Evolutionary conservation across 495 filamentous ascomycete genomes (phyloP).

Genomic region (Stereocaulon alpinum): DNA sequence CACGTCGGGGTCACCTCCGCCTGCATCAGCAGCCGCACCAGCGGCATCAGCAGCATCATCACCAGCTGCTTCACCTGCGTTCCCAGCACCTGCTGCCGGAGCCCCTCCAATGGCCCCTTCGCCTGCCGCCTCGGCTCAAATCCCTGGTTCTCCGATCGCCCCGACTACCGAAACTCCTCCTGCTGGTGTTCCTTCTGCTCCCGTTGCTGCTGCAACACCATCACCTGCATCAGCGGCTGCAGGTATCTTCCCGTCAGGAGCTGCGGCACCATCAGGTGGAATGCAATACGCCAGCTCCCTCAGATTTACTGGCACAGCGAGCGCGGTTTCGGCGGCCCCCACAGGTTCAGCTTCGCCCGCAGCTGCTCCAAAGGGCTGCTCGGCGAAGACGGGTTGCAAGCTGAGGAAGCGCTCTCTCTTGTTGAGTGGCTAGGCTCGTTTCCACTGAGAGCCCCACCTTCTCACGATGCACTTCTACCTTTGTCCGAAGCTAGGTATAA

Average conservation of each 20-base stretch:
- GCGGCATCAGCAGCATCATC: slow-evolving; percentile 4
- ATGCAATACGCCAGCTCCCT: background rate
- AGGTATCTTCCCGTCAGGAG: background rate
- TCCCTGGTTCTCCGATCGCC: too few relatives aligned
- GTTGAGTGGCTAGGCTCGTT: background rate
- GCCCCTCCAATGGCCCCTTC: too few relatives aligned
- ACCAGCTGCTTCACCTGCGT: background rate
- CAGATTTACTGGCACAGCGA: background rate
- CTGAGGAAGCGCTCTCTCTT: background rate
- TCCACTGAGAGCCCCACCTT: background rate
- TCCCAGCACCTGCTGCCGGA: background rate
- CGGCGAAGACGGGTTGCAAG: background rate
- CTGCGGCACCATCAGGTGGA: too few relatives aligned
- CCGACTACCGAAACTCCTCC: too few relatives aligned
- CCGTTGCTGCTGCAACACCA: background rate
- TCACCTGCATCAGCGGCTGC: background rate
- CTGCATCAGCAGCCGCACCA: background rate
- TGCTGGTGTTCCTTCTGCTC: too few relatives aligned
- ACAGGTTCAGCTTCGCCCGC: background rate
- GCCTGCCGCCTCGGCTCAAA: too few relatives aligned
- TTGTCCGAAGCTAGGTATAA: background rate
- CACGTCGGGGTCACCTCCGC: background rate
- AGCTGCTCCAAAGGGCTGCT: background rate
- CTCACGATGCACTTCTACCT: background rate
- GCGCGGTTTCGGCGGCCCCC: background rate